phyloP scores from a whole-genome alignment of 2,329 filamentous ascomycete species.

The Ceratocystiopsis sp. region DNA sequence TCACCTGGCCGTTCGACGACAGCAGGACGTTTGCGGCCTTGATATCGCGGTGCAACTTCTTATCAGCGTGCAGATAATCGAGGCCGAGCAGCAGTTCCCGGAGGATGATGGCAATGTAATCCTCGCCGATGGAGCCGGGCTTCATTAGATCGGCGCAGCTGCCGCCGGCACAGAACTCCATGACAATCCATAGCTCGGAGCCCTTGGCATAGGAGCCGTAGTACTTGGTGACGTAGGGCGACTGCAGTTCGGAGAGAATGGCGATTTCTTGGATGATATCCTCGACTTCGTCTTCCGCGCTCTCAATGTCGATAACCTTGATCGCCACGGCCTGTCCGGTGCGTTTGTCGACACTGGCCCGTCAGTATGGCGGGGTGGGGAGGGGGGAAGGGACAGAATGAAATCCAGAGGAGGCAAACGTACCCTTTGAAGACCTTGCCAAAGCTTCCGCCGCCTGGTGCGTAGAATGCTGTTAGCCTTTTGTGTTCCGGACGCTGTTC shows the following conservation, averaged over 20 bases:
- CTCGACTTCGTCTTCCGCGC: slow-evolving; percentile 96
- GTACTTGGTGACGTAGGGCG: slow-evolving; percentile 93
- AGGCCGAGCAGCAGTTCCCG: slow-evolving; percentile 76
- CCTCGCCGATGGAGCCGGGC: slow-evolving; percentile 76
- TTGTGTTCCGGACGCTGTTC: slow-evolving; percentile 8
- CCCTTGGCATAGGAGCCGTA: slow-evolving; percentile 94
- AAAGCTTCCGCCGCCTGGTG: slow-evolving; percentile 80
- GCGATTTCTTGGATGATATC: slow-evolving; percentile 99
- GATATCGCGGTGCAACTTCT: slow-evolving; percentile 91
- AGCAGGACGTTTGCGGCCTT: slow-evolving; percentile 94
- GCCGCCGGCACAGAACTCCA: slow-evolving; percentile 96
- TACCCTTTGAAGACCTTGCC: slow-evolving; percentile 98
- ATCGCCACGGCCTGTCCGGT: slow-evolving; percentile 91
- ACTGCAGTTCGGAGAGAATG: slow-evolving; percentile 89
- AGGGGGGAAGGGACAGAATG: background rate
- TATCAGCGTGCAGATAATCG: slow-evolving; percentile 85
- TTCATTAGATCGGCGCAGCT: slow-evolving; percentile 95
- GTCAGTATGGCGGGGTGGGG: too few species aligned
- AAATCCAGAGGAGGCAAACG: slow-evolving; percentile 7
- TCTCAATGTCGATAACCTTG: slow-evolving; percentile 97
- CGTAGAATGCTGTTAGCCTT: background rate
- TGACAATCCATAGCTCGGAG: slow-evolving; percentile 95
- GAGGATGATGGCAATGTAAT: slow-evolving; percentile 93
- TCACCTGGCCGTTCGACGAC: slow-evolving; percentile 82
- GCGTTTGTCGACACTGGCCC: slow-evolving; percentile 65